These are phyloP conservation scores for Platanthera guangdongensis DNA, from an alignment of 106 monocot genomes.

Conservation along the genomic window DNA sequence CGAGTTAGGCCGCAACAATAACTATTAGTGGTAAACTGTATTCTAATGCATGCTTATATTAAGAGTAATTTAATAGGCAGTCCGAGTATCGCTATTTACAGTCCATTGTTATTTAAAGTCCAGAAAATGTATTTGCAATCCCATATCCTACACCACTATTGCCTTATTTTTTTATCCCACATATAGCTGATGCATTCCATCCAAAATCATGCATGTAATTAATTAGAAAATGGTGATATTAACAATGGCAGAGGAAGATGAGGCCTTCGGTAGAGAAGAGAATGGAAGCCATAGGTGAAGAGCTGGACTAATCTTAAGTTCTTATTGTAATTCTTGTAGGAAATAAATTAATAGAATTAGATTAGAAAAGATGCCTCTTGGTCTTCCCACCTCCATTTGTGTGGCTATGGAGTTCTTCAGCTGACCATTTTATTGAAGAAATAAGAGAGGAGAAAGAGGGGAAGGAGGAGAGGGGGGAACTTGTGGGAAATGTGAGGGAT, in stretches of 20 bases:
- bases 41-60: too few species aligned
- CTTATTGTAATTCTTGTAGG: constrained; percentile 53
- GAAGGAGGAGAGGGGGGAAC: neutral
- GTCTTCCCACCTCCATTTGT: constrained; percentile 44
- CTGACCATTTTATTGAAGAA: neutral
- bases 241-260: constrained; percentile 93
- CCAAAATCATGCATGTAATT: constrained; percentile 36
- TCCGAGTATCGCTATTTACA: too few species aligned
- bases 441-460: neutral
- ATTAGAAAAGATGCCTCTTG: constrained; percentile 30
- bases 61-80: too few species aligned
- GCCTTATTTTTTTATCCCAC: constrained; percentile 15
- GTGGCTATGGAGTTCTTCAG: neutral
- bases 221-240: neutral
- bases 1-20: too few species aligned
- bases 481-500: too few species aligned
- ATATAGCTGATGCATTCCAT: constrained; percentile 68
- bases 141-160: too few species aligned
- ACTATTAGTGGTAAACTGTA: too few species aligned
- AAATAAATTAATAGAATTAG: neutral
- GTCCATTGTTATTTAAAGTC: too few species aligned
- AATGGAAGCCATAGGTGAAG: constrained; percentile 83
- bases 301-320: constrained; percentile 73
- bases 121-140: too few species aligned
- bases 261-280: constrained; percentile 59